A percentile compares a stretch with the other conserved stretches of the same genome.
These are phyloP conservation scores for Saturnispora halmiae DNA, from an alignment of 805 yeast genomes.

Conservation along the genomic window DNA sequence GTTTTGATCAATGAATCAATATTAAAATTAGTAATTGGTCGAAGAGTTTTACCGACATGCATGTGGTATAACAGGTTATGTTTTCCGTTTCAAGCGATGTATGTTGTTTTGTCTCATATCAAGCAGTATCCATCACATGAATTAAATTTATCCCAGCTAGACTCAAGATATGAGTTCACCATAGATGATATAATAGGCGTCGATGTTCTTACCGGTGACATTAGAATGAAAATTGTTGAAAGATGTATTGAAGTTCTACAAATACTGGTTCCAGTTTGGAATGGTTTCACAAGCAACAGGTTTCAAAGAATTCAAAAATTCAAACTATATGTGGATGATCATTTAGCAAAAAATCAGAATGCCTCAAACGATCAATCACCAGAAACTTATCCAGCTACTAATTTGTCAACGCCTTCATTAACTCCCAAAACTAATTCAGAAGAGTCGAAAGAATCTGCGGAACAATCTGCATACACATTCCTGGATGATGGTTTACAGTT, in stretches of 20 bases:
- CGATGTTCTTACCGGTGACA: slow-evolving; percentile 14
- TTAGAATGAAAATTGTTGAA: slow-evolving; percentile 13
- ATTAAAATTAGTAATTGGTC: slow-evolving; percentile 16
- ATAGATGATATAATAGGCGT: slow-evolving; percentile 6
- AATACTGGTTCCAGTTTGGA: slow-evolving; percentile 14
- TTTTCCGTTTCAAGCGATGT: slow-evolving; percentile 22
- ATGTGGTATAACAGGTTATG: slow-evolving; percentile 20
- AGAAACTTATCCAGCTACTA: background rate
- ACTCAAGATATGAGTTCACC: slow-evolving; percentile 13
- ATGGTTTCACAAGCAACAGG: slow-evolving; percentile 13
- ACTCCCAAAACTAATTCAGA: too few species aligned
- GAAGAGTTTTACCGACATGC: slow-evolving; percentile 7
- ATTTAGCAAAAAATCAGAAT: background rate
- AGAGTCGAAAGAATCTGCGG: too few species aligned
- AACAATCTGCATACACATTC: slow-evolving; percentile 10
- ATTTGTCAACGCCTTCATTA: background rate
- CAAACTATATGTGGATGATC: slow-evolving; percentile 8
- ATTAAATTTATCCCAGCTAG: slow-evolving; percentile 13
- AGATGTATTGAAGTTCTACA: slow-evolving; percentile 10
- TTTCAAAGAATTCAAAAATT: slow-evolving; percentile 15
- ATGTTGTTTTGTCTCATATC: slow-evolving; percentile 17
- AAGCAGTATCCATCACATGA: slow-evolving; percentile 11
- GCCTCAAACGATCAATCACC: background rate
- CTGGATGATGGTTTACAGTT: slow-evolving; percentile 13
- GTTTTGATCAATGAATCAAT: slow-evolving; percentile 20